Conservation (phyloP, 768 basidiomycete genomes). For the Terana coerulea region DNA sequence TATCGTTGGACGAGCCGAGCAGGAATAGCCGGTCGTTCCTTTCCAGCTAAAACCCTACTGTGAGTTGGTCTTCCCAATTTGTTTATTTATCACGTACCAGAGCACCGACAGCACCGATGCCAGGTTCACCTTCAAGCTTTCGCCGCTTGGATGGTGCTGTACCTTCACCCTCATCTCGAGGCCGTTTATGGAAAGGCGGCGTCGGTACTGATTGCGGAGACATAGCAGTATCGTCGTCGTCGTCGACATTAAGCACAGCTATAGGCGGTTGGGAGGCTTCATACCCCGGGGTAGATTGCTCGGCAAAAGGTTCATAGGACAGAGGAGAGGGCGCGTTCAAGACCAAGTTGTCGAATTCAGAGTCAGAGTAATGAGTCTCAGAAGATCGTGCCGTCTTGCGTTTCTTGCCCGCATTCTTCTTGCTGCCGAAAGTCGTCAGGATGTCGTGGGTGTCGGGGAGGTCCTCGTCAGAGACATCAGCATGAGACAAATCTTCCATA, state of each 20-base stretch:
- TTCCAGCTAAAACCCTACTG: too few relatives aligned
- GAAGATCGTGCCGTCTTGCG: constrained; percentile 26
- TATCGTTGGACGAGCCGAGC: too few relatives aligned
- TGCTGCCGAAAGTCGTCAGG: constrained; percentile 27
- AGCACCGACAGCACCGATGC: too few relatives aligned
- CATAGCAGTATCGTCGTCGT: not conserved
- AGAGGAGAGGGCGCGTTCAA: constrained; percentile 27
- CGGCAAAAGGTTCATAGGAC: not conserved
- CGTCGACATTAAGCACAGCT: not conserved
- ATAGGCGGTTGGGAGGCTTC: not conserved
- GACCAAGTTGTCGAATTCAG: constrained; percentile 42
- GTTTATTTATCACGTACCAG: too few relatives aligned
- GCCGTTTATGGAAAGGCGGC: not conserved
- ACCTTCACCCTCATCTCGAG: too few relatives aligned
- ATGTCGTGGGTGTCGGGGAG: constrained; percentile 30
- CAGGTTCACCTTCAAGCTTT: too few relatives aligned
- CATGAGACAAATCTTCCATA: not conserved
- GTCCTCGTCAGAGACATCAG: constrained; percentile 31
- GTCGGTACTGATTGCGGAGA: not conserved
- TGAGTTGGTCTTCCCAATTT: too few relatives aligned
- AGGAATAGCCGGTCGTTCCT: too few relatives aligned
- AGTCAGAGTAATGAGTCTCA: constrained; percentile 35
- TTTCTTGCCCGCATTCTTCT: not conserved
- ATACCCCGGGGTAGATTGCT: not conserved
- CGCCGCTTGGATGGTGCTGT: too few relatives aligned